Base-by-base conservation (phyloP, 805 yeast genomes). In the Tetrapisispora namnaoensis region DNA sequence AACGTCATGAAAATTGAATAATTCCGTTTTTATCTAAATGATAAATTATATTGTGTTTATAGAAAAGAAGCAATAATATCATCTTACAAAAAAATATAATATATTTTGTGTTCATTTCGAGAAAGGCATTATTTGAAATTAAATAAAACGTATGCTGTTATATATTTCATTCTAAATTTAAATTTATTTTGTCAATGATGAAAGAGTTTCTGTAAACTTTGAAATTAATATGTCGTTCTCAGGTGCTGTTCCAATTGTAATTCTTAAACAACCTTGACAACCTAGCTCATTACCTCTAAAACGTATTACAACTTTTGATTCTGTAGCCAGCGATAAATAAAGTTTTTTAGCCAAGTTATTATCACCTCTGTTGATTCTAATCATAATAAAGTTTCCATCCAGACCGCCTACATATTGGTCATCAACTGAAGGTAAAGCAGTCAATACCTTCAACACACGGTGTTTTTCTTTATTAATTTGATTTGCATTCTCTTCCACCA, bases 261-360 rank as follows among this genome's bases (percentile, higher is more conserved):
- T 77, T 67, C 99, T 78, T 46, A 93, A 70, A 44, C 88, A 87
- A 32, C 99, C 99, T 4, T 70, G 70, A 63, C 99, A 93, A 37
- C 95, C 95, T 42, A 81, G 75, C 69, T 93, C 99, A 35, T 71
- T 77, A 30, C 99, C 99, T 70, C 99, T 78, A 63, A 78, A 93
- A 67, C 99, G 78, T 16, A 91, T 86, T 43, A 93, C 98, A 21
- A 91, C 89, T 34, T 78, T 79, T 42, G 81, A 78, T 22, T 77
- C 75, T 28, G 74, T 76, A 0, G 99, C 99, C 60, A 93, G 68
- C 40, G 67, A 71, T 50, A 74, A 73, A 63, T 91, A 93, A 16
- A 89, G 72, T 34, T 69, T 56, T 44, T 76, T 67, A 2, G 99
- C 97, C 24, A 79, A 62, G 52, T 83, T 83, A 41, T 80, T 79